phyloP scores from a whole-genome alignment of 805 yeast species.

The Monosporozyma solicola region DNA sequence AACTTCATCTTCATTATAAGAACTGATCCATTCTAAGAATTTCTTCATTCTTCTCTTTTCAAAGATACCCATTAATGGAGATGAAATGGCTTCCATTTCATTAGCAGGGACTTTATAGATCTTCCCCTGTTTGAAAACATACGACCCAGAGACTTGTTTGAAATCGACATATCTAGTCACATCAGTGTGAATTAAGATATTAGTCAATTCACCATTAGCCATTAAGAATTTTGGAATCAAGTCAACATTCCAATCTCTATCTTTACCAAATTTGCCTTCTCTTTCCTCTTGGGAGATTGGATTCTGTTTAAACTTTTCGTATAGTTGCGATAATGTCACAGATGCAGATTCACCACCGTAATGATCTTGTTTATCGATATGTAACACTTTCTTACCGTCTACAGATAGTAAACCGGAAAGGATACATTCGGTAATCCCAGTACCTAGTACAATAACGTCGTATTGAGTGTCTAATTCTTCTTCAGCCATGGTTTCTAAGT shows the following conservation, averaged over 20 bases:
- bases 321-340: slow-evolving; percentile 57
- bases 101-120: slow-evolving; percentile 93
- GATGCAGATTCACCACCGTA: slow-evolving; percentile 93
- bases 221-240: slow-evolving; percentile 92
- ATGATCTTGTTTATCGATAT: slow-evolving; percentile 92
- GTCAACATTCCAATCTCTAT: slow-evolving; percentile 97
- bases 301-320: slow-evolving; percentile 78
- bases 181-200: slow-evolving; percentile 89
- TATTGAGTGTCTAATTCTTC: slow-evolving; percentile 81
- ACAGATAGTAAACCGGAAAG: slow-evolving; percentile 88
- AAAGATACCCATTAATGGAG: slow-evolving; percentile 90
- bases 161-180: slow-evolving; percentile 94
- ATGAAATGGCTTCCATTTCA: slow-evolving; percentile 81
- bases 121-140: slow-evolving; percentile 77
- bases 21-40: slow-evolving; percentile 80
- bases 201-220: slow-evolving; percentile 97
- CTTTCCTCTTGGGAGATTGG: slow-evolving; percentile 57
- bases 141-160: slow-evolving; percentile 93
- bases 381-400: slow-evolving; percentile 96
- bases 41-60: slow-evolving; percentile 93
- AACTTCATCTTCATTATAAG: slow-evolving; percentile 67
- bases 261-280: slow-evolving; percentile 70
- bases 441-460: slow-evolving; percentile 92
- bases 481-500: slow-evolving; percentile 2
- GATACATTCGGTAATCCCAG: slow-evolving; percentile 94